A percentile compares a stretch with the other conserved stretches of the same genome.
These are phyloP conservation scores for Cylindrotheca closterium DNA, from an alignment of 108 stramenopile species.

Conservation along the genomic window DNA sequence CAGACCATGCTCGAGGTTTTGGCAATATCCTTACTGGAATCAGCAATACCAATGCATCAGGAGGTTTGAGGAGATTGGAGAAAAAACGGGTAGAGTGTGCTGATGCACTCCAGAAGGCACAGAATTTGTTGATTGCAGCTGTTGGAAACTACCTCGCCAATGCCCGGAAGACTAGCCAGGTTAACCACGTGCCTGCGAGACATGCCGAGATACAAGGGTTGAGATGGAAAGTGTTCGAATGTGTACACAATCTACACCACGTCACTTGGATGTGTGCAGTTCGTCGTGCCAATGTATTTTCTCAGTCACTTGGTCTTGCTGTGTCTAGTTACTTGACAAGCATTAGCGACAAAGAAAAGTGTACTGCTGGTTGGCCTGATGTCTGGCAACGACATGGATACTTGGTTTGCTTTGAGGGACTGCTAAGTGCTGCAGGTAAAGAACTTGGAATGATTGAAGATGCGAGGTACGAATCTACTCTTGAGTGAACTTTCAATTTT, in stretches of 20 bases:
- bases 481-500: neutral
- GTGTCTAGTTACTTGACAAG: slow-evolving; percentile 72
- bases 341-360: slow-evolving; percentile 49
- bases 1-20: slow-evolving; percentile 89
- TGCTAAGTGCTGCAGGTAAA: slow-evolving; percentile 85
- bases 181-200: slow-evolving; percentile 62
- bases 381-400: slow-evolving; percentile 82
- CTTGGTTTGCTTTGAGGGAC: slow-evolving; percentile 84
- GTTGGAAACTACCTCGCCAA: slow-evolving; percentile 59
- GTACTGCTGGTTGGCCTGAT: slow-evolving; percentile 57
- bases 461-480: slow-evolving; percentile 36
- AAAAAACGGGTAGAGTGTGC: slow-evolving; percentile 51
- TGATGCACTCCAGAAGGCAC: slow-evolving; percentile 39
- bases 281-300: slow-evolving; percentile 79
- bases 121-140: slow-evolving; percentile 46
- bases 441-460: slow-evolving; percentile 91
- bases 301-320: slow-evolving; percentile 80
- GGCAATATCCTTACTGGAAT: slow-evolving; percentile 49
- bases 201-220: slow-evolving; percentile 42
- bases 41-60: slow-evolving; percentile 29
- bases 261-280: slow-evolving; percentile 82
- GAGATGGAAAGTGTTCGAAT: slow-evolving; percentile 56
- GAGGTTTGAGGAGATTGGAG: slow-evolving; percentile 82
- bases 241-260: slow-evolving; percentile 61
- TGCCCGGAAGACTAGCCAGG: slow-evolving; percentile 37